Percentiles rank a stretch among this genome's conserved stretches.
phyloP scores from a whole-genome alignment of 1,284 basidiomycete genomes.

The Austroboletus olivaceoglutinosus region DNA sequence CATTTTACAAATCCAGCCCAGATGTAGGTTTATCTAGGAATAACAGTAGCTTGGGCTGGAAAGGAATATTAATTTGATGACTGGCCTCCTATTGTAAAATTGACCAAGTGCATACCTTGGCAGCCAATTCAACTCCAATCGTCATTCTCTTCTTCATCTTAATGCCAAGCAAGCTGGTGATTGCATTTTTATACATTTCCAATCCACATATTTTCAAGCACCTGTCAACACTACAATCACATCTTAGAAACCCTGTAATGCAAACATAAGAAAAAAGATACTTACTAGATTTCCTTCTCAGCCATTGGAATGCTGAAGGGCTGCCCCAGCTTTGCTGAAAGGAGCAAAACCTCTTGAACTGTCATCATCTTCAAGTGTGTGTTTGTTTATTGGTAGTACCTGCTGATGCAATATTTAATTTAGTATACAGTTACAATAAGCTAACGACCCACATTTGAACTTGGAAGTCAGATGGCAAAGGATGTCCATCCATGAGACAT shows the following conservation, averaged over 20 bases:
- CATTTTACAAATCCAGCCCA: constrained; percentile 86
- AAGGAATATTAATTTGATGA: constrained; percentile 26
- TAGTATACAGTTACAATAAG: background rate
- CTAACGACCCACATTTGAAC: constrained; percentile 50
- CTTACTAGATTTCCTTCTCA: constrained; percentile 79
- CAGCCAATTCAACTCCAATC: constrained; percentile 81
- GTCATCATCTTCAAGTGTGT: constrained; percentile 71
- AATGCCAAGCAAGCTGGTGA: constrained; percentile 74
- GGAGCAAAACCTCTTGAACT: constrained; percentile 81
- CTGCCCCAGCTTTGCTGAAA: constrained; percentile 82
- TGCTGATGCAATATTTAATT: constrained; percentile 35
- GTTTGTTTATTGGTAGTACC: constrained; percentile 83
- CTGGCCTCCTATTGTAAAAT: background rate
- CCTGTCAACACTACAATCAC: constrained; percentile 59
- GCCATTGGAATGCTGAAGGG: constrained; percentile 58
- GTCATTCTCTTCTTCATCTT: constrained; percentile 80
- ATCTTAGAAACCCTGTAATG: too few species aligned
- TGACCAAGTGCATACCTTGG: constrained; percentile 44
- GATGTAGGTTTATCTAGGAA: constrained; percentile 86
- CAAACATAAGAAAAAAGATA: too few species aligned
- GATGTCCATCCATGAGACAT: constrained; percentile 74
- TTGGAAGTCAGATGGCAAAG: constrained; percentile 73
- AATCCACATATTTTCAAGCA: constrained; percentile 81
- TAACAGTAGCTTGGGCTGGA: constrained; percentile 66
- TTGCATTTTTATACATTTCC: constrained; percentile 66